Evolutionary conservation across 768 basidiomycete genomes (phyloP).

Genomic region (Rhizopogon sp.): DNA sequence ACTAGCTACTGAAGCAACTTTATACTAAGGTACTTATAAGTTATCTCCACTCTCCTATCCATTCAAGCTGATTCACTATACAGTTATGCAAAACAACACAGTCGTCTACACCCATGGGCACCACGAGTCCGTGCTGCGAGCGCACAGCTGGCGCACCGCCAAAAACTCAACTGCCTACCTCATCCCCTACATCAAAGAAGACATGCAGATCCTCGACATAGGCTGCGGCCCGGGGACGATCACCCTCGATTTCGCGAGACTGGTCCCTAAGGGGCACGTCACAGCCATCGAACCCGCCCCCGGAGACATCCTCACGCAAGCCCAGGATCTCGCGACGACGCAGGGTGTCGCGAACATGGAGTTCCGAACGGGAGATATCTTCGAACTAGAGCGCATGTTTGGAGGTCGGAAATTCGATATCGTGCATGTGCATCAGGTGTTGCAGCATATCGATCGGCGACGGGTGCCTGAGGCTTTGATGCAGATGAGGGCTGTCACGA

Average conservation of each 20-base stretch:
- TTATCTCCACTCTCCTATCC: too few relatives aligned
- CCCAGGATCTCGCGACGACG: conserved; percentile 22
- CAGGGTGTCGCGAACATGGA: conserved; percentile 31
- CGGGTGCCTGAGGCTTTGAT: conserved; percentile 25
- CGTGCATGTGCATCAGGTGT: conserved; percentile 45
- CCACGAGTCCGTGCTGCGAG: conserved; percentile 27
- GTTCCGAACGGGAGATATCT: conserved; percentile 35
- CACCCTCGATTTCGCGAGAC: conserved; percentile 36
- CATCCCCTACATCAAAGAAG: conserved; percentile 29
- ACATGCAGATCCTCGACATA: conserved; percentile 42
- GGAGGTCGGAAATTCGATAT: conserved; percentile 35
- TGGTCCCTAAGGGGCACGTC: conserved; percentile 36
- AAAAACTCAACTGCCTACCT: conserved; percentile 39
- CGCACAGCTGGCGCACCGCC: conserved; percentile 34
- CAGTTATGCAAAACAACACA: conserved; percentile 4
- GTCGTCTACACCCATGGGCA: conserved; percentile 21
- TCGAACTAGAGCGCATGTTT: conserved; percentile 33
- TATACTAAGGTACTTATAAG: too few relatives aligned
- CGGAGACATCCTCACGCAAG: conserved; percentile 29
- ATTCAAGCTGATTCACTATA: too few relatives aligned
- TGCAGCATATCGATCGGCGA: conserved; percentile 42
- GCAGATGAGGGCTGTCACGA: conserved; percentile 46
- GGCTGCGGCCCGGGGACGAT: conserved; percentile 53
- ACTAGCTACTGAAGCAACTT: too few relatives aligned
- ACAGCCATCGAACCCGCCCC: conserved; percentile 36